A percentile compares a stretch with the other conserved stretches of the same genome.
Conservation (phyloP, 2,329 filamentous ascomycete genomes). For the Colletotrichum sp. region DNA sequence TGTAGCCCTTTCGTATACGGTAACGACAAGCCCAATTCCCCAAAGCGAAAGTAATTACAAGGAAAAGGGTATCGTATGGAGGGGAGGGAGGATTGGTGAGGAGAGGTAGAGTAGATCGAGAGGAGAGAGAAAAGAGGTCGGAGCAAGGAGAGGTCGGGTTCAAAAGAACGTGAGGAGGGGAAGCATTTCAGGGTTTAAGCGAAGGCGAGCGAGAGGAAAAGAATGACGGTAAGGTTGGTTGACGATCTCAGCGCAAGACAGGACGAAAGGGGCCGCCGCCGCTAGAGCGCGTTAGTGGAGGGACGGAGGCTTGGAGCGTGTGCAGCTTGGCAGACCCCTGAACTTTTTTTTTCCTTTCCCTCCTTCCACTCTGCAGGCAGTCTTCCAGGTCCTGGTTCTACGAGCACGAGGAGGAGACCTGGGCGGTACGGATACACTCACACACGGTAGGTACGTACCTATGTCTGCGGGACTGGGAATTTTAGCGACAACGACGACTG, state of each 20-base stretch:
- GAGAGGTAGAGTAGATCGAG: slow-evolving; percentile 4
- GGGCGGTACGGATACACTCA: not conserved
- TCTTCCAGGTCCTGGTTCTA: not conserved
- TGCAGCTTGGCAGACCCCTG: slow-evolving; percentile 10
- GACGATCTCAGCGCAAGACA: slow-evolving; percentile 11
- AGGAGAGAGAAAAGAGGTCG: not conserved
- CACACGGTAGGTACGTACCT: not conserved
- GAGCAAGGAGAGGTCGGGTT: slow-evolving; percentile 16
- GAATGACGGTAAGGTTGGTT: slow-evolving; percentile 9
- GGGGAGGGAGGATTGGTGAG: not conserved
- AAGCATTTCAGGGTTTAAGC: slow-evolving; percentile 19
- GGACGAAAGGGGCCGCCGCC: slow-evolving; percentile 15
- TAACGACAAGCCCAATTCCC: slow-evolving; percentile 10
- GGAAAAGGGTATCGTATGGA: slow-evolving; percentile 16
- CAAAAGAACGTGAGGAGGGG: slow-evolving; percentile 19
- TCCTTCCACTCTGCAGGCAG: not conserved
- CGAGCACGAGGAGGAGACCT: not conserved
- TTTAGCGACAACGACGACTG: not conserved
- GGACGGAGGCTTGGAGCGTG: slow-evolving; percentile 9
- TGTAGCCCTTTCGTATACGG: not conserved
- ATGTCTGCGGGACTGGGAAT: not conserved
- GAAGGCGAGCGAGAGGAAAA: slow-evolving; percentile 5
- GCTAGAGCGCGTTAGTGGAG: slow-evolving; percentile 11
- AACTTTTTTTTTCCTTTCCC: not conserved
- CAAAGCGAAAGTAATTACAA: slow-evolving; percentile 17